phyloP scores from a whole-genome alignment of 148 eudicot genomes.

The Simmondsia chinensis region DNA sequence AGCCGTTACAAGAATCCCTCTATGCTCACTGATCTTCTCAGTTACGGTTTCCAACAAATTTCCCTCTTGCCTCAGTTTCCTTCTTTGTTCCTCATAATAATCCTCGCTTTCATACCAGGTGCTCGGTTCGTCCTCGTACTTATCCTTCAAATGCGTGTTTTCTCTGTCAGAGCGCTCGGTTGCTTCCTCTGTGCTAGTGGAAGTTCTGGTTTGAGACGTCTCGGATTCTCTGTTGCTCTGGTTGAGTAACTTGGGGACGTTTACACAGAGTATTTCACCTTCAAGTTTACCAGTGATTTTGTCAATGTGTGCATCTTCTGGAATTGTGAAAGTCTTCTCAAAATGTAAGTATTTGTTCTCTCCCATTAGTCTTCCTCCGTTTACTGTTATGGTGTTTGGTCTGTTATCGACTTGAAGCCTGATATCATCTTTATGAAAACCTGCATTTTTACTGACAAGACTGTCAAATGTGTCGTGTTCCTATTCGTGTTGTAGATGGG shows the following conservation, averaged over 20 bases:
- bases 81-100: not conserved
- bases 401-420: slow-evolving; percentile 27
- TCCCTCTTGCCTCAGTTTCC: not conserved
- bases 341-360: slow-evolving; percentile 28
- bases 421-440: slow-evolving; percentile 40
- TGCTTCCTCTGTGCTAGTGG: not conserved
- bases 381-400: slow-evolving; percentile 20
- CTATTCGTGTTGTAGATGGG: not conserved
- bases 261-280: slow-evolving; percentile 31
- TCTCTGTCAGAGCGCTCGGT: not conserved
- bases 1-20: slow-evolving; percentile 30
- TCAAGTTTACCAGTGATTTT: slow-evolving; percentile 31
- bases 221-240: slow-evolving; percentile 1
- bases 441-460: slow-evolving; percentile 18
- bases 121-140: not conserved
- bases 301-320: slow-evolving; percentile 29
- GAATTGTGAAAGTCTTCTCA: slow-evolving; percentile 26
- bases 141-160: not conserved
- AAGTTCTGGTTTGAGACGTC: not conserved
- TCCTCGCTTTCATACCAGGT: not conserved
- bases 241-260: slow-evolving; percentile 28
- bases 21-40: slow-evolving; percentile 24
- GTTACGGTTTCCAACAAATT: slow-evolving; percentile 7
- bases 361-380: slow-evolving; percentile 31
- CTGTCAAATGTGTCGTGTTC: not conserved